phyloP scores from a whole-genome alignment of 139 green algal genomes.

The Pseudopediastrum boryanum region DNA sequence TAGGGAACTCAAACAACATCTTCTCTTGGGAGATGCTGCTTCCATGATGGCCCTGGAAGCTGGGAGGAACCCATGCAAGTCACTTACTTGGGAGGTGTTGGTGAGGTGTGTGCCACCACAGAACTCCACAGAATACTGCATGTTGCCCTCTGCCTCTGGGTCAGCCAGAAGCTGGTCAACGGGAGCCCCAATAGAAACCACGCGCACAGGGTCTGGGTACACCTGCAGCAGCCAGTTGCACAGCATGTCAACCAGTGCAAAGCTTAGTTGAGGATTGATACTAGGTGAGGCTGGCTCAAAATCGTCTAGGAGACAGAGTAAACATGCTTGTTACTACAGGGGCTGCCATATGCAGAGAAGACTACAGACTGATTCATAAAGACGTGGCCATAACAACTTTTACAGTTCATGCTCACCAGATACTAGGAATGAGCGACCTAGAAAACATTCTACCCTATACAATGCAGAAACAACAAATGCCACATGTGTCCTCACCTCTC shows the following conservation, averaged over 20 bases:
- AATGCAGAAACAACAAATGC: neutral
- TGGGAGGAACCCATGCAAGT: neutral
- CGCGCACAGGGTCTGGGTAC: conserved; percentile 98
- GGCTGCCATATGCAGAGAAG: no score
- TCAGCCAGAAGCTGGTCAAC: conserved; percentile 87
- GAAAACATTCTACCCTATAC: no score
- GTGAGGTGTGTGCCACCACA: conserved; percentile 96
- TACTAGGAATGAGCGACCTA: no score
- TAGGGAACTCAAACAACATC: neutral
- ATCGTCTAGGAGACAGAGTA: no score
- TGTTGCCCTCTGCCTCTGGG: conserved; percentile 59
- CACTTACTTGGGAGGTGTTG: conserved; percentile 73
- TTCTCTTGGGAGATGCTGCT: neutral
- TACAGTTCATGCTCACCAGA: no score
- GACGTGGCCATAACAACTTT: no score
- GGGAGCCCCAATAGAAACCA: conserved; percentile 87
- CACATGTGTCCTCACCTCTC: conserved; percentile 68
- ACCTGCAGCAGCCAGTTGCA: conserved; percentile 45
- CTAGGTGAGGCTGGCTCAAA: no score
- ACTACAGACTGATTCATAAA: no score
- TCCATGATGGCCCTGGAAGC: no score
- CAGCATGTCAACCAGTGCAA: no score
- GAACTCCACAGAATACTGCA: conserved; percentile 89
- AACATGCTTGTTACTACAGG: no score
- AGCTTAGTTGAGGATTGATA: no score